Percentiles rank a stretch among this genome's conserved stretches.
Conservation (phyloP, 805 yeast genomes). For the Danielia oregonensis region DNA sequence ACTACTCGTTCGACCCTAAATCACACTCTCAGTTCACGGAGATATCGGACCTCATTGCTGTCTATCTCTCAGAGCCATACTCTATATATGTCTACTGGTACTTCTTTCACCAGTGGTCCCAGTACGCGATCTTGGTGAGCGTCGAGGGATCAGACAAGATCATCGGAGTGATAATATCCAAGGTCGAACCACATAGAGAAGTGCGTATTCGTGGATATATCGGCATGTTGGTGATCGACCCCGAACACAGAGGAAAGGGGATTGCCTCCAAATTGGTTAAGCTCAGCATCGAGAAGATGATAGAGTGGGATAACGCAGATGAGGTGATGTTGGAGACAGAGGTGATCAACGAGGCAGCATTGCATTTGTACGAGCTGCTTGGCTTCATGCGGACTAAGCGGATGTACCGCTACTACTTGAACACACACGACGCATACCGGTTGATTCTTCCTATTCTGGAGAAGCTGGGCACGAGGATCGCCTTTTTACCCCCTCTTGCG, state of each 20-base stretch:
- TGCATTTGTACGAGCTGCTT: conserved; percentile 64
- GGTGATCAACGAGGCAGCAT: conserved; percentile 70
- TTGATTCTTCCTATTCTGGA: conserved; percentile 76
- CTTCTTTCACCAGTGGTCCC: conserved; percentile 89
- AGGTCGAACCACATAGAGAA: conserved; percentile 71
- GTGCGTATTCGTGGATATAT: conserved; percentile 84
- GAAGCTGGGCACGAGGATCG: conserved; percentile 44
- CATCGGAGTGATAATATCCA: conserved; percentile 84
- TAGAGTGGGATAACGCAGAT: conserved; percentile 59
- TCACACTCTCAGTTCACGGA: conserved; percentile 40
- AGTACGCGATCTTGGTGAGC: conserved; percentile 65
- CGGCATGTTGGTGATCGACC: conserved; percentile 90
- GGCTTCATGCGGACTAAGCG: conserved; percentile 76
- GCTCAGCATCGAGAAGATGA: conserved; percentile 62
- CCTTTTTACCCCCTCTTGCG: conserved; percentile 38
- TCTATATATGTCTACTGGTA: conserved; percentile 90
- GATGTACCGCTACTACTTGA: conserved; percentile 80
- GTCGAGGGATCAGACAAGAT: conserved; percentile 32
- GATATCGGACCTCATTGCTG: conserved; percentile 56
- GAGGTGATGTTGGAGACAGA: conserved; percentile 95
- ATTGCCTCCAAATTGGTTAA: conserved; percentile 74
- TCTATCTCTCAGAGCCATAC: conserved; percentile 88
- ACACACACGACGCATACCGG: conserved; percentile 90
- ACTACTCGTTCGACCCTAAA: conserved; percentile 12
- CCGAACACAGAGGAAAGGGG: conserved; percentile 68